Percentiles rank a stretch among this genome's conserved stretches.
Evolutionary conservation across 1,284 basidiomycete genomes (phyloP).

Genomic region (Wolfiporia cocos): DNA sequence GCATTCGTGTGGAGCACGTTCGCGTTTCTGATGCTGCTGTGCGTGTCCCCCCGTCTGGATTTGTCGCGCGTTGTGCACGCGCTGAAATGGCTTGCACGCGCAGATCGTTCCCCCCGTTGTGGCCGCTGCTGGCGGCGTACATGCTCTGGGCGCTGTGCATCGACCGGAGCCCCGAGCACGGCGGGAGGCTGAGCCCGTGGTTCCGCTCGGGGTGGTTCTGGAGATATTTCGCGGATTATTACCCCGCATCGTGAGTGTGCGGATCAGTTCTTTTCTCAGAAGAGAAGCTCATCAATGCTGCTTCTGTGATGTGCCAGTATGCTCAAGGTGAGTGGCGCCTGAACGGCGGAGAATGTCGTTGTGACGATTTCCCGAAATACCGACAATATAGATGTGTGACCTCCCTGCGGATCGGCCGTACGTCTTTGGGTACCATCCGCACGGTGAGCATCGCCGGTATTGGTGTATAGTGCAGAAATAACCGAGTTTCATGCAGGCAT

Average conservation of each 20-base stretch:
- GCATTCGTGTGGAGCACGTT: constrained; percentile 68
- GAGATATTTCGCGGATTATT: constrained; percentile 89
- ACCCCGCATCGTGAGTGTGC: constrained; percentile 77
- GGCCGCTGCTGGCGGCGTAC: constrained; percentile 85
- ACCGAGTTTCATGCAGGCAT: constrained; percentile 46
- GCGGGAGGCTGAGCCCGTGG: constrained; percentile 78
- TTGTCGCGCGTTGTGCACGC: constrained; percentile 6
- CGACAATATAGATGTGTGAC: constrained; percentile 64
- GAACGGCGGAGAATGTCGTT: background rate
- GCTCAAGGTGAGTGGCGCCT: constrained; percentile 41
- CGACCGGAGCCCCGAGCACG: constrained; percentile 74
- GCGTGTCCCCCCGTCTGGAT: constrained; percentile 30
- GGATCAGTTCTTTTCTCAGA: background rate
- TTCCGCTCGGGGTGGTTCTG: constrained; percentile 70
- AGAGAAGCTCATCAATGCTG: no score
- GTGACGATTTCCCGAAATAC: background rate
- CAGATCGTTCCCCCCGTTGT: constrained; percentile 85
- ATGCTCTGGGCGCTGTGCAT: constrained; percentile 73
- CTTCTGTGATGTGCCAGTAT: constrained; percentile 35
- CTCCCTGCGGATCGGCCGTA: constrained; percentile 89
- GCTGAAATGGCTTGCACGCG: background rate
- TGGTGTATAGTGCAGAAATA: background rate
- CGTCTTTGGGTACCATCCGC: constrained; percentile 96
- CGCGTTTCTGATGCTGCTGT: constrained; percentile 80
- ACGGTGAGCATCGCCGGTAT: constrained; percentile 51